These are phyloP conservation scores for Clonostachys byssicola DNA, from an alignment of 2,329 filamentous ascomycete species.

Conservation along the genomic window DNA sequence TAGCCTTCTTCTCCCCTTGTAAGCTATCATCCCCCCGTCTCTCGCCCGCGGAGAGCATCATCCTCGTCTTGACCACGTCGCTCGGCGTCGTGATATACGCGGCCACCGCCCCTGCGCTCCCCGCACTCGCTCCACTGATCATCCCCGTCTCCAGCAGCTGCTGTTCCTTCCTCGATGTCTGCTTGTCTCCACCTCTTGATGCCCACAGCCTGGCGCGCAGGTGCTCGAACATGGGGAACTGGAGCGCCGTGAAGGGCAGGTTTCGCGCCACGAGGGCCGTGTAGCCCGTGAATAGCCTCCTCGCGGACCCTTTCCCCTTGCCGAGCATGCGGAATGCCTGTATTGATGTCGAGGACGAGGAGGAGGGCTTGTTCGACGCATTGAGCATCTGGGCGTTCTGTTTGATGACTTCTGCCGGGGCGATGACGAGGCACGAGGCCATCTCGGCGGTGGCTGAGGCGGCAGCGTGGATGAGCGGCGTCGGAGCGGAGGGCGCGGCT, in stretches of 20 bases:
- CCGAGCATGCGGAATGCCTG: conserved; percentile 43
- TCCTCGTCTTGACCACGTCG: conserved; percentile 84
- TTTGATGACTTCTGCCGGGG: conserved; percentile 87
- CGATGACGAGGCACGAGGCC: conserved; percentile 81
- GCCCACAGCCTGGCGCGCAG: conserved; percentile 52
- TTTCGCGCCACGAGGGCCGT: conserved; percentile 78
- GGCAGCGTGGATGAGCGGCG: conserved; percentile 65
- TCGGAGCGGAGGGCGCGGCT: conserved; percentile 48
- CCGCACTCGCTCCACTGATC: conserved; percentile 72
- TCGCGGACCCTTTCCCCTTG: conserved; percentile 43
- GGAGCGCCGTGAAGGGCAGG: conserved; percentile 80
- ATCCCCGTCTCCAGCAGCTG: conserved; percentile 60
- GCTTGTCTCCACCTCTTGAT: conserved; percentile 14
- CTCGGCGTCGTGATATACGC: conserved; percentile 83
- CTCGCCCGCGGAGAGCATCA: conserved; percentile 68
- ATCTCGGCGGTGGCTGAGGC: conserved; percentile 77
- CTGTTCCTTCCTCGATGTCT: conserved; percentile 7
- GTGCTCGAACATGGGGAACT: conserved; percentile 83
- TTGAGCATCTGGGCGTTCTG: conserved; percentile 85
- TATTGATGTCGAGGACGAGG: conserved; percentile 33
- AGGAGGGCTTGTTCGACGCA: neutral
- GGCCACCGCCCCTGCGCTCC: conserved; percentile 67
- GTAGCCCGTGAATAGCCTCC: conserved; percentile 68
- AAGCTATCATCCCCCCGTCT: neutral
- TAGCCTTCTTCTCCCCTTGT: conserved; percentile 10